phyloP scores from a whole-genome alignment of 1,284 basidiomycete species.

The Violaceomyces palustris region DNA sequence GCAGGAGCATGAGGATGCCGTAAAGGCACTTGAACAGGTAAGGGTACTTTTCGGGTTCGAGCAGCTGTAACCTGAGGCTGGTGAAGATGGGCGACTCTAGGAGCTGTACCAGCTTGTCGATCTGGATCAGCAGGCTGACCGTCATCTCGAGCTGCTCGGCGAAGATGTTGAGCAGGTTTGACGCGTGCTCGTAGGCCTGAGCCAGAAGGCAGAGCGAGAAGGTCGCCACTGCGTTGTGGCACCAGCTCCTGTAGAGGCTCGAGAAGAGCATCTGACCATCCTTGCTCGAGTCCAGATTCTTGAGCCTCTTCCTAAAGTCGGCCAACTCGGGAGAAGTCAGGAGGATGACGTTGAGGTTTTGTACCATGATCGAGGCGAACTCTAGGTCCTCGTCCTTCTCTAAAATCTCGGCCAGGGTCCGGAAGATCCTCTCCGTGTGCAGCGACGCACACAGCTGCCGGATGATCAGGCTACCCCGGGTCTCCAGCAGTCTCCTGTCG shows the following conservation, averaged over 20 bases:
- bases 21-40: conserved; percentile 97
- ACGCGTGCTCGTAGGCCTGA: conserved; percentile 98
- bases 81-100: conserved; percentile 98
- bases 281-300: conserved; percentile 77
- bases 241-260: conserved; percentile 92
- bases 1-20: conserved; percentile 92
- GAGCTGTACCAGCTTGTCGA: conserved; percentile 95
- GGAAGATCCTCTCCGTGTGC: conserved; percentile 91
- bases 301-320: conserved; percentile 86
- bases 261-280: conserved; percentile 91
- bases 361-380: conserved; percentile 93
- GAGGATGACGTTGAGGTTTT: conserved; percentile 92
- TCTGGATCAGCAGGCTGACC: conserved; percentile 86
- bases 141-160: conserved; percentile 89
- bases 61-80: conserved; percentile 88
- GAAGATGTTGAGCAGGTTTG: conserved; percentile 94
- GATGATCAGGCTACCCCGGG: conserved; percentile 89
- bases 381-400: conserved; percentile 99
- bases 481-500: conserved; percentile 81
- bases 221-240: conserved; percentile 93
- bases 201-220: conserved; percentile 92
- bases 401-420: conserved; percentile 90
- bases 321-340: conserved; percentile 92
- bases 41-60: conserved; percentile 94
- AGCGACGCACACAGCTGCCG: conserved; percentile 89